These are phyloP conservation scores for Quercus engelmannii DNA, from an alignment of 306 rosid species.

Conservation along the genomic window DNA sequence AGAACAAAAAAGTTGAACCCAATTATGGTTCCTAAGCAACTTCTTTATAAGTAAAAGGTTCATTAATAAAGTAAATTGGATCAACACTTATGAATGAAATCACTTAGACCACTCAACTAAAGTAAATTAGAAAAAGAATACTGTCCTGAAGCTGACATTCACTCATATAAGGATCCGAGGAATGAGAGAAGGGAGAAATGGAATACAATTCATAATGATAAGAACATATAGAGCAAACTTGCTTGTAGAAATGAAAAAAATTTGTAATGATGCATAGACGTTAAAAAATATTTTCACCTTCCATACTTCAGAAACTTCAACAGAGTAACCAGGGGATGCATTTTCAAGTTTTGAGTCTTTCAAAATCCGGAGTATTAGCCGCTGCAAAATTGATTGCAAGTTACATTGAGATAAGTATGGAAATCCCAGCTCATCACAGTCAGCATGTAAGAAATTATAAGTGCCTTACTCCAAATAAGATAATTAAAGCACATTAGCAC, in stretches of 20 bases:
- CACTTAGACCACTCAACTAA: too few species aligned
- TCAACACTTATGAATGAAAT: too few species aligned
- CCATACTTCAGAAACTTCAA: slow-evolving; percentile 38
- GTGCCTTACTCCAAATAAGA: slow-evolving; percentile 1
- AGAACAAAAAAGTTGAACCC: not conserved
- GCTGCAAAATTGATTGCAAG: slow-evolving; percentile 45
- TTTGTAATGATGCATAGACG: not conserved
- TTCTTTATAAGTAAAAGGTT: too few species aligned
- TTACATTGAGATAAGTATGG: not conserved
- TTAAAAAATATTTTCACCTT: slow-evolving; percentile 43
- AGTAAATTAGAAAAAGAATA: too few species aligned
- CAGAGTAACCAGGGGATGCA: slow-evolving; percentile 23
- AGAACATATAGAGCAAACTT: not conserved
- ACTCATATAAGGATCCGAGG: too few species aligned
- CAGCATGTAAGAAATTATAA: not conserved
- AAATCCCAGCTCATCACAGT: slow-evolving; percentile 15
- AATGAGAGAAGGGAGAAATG: too few species aligned
- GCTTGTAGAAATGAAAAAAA: not conserved
- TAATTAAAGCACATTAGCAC: not conserved
- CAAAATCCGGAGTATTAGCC: slow-evolving; percentile 50
- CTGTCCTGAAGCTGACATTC: too few species aligned
- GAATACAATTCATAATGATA: not conserved
- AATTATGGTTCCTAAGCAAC: not conserved
- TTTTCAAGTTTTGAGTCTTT: slow-evolving; percentile 30
- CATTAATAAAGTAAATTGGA: too few species aligned